Conservation (phyloP, 352 stramenopile genomes). For the Phytophthora capsici region DNA sequence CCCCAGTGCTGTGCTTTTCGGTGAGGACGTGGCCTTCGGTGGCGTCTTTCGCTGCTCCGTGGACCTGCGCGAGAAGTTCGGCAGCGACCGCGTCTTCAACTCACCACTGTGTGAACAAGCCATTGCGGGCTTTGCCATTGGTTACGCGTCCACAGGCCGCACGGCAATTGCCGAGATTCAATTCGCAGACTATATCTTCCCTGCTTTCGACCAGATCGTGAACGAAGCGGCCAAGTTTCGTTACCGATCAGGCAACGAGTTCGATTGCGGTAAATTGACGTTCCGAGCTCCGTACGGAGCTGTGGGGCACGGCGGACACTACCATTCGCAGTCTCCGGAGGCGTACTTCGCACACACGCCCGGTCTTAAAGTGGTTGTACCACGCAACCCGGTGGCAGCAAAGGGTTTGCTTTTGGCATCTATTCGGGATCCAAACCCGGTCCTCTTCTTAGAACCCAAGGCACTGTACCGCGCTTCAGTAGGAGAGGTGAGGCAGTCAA, state of each 20-base stretch:
- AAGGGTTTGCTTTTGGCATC: conserved; percentile 97
- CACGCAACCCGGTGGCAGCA: conserved; percentile 92
- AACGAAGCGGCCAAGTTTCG: conserved; percentile 99
- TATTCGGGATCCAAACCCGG: conserved; percentile 97
- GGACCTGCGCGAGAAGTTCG: conserved; percentile 94
- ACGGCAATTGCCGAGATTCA: conserved; percentile 99
- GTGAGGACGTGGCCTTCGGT: conserved; percentile 98
- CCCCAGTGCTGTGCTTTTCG: conserved; percentile 93
- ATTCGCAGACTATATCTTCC: conserved; percentile 98
- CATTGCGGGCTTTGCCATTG: conserved; percentile 96
- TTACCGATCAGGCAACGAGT: conserved; percentile 98
- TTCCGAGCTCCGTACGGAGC: conserved; percentile 96
- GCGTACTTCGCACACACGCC: conserved; percentile 98
- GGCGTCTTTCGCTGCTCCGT: conserved; percentile 98
- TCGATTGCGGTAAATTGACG: conserved; percentile 97
- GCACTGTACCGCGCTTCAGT: conserved; percentile 97
- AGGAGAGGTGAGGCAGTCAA: conserved; percentile 71
- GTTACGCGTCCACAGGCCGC: conserved; percentile 95
- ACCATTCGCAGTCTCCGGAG: conserved; percentile 96
- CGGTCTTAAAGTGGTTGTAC: conserved; percentile 97
- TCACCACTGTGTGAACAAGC: conserved; percentile 95
- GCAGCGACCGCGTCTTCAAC: conserved; percentile 96
- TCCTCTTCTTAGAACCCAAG: conserved; percentile 99
- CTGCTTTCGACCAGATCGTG: conserved; percentile 96
- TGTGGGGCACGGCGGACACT: conserved; percentile 93